A percentile compares a stretch with the other conserved stretches of the same genome.
Conservation (phyloP, 495 filamentous ascomycete genomes). For the Hapsidospora chrysogenum region DNA sequence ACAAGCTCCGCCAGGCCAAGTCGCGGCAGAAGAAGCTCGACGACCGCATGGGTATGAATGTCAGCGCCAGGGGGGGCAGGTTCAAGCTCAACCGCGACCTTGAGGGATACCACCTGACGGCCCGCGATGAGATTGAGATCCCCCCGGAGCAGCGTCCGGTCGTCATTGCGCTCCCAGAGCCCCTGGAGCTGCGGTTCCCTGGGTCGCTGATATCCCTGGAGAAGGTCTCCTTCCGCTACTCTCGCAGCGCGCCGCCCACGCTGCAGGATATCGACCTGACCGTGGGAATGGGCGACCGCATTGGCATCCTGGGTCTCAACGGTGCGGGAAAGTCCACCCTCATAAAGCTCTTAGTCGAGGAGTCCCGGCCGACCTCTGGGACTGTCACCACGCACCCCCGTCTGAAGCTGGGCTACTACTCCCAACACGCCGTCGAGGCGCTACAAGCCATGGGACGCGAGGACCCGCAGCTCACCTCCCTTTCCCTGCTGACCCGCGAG, state of each 20-base stretch:
- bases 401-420: constrained; percentile 53
- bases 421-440: constrained; percentile 58
- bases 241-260: constrained; percentile 9
- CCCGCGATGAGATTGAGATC: constrained; percentile 51
- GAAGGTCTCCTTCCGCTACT: constrained; percentile 42
- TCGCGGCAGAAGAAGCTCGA: constrained; percentile 68
- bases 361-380: constrained; percentile 28
- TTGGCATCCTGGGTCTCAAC: constrained; percentile 60
- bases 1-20: constrained; percentile 63
- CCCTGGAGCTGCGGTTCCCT: constrained; percentile 54
- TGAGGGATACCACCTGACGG: constrained; percentile 36
- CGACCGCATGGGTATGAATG: constrained; percentile 58
- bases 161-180: constrained; percentile 37
- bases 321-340: constrained; percentile 62
- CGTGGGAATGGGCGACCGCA: constrained; percentile 49
- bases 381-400: constrained; percentile 45
- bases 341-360: constrained; percentile 37
- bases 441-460: constrained; percentile 32
- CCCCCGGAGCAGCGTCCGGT: constrained; percentile 45
- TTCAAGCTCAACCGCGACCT: constrained; percentile 71
- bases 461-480: constrained; percentile 37
- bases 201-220: constrained; percentile 56
- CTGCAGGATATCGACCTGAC: constrained; percentile 45
- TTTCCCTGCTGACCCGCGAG: constrained; percentile 37
- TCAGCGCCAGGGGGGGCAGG: constrained; percentile 46